Evolutionary conservation across 108 stramenopile species (phyloP).

Genomic region (Cyclotella distinguenda): DNA sequence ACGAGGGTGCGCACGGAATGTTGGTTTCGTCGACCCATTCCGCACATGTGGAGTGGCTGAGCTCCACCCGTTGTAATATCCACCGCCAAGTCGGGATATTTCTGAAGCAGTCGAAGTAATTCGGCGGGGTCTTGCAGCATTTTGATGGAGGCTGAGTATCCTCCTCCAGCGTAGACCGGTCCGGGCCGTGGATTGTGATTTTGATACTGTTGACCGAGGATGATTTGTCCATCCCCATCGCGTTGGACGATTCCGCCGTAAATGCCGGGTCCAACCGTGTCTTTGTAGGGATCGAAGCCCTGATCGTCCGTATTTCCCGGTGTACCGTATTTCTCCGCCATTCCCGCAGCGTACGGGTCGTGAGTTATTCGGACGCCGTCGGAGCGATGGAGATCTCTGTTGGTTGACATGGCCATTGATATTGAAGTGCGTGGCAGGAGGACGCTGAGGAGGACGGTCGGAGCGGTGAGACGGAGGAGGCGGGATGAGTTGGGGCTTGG

Average conservation of each 20-base stretch:
- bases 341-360: constrained; percentile 73
- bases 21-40: constrained; percentile 65
- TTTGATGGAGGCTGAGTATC: constrained; percentile 59
- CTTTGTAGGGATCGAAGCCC: constrained; percentile 82
- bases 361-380: constrained; percentile 74
- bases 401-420: not conserved
- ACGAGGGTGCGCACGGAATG: constrained; percentile 56
- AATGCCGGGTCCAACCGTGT: constrained; percentile 81
- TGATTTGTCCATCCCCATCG: constrained; percentile 39
- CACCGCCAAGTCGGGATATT: constrained; percentile 61
- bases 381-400: constrained; percentile 51
- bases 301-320: constrained; percentile 69
- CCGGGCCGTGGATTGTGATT: constrained; percentile 81
- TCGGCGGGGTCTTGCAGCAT: constrained; percentile 56
- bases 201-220: constrained; percentile 78
- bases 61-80: constrained; percentile 85
- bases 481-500: too few relatives aligned
- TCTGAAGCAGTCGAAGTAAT: constrained; percentile 56
- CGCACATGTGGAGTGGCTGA: constrained; percentile 80
- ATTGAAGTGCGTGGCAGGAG: not conserved
- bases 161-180: constrained; percentile 77
- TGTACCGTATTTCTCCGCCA: constrained; percentile 77
- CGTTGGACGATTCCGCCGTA: constrained; percentile 78
- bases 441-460: not conserved
- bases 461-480: not conserved